Percentiles rank a stretch among this genome's conserved stretches.
phyloP scores from a whole-genome alignment of 2,329 filamentous ascomycete species.

The Trichoderma atrobrunneum region DNA sequence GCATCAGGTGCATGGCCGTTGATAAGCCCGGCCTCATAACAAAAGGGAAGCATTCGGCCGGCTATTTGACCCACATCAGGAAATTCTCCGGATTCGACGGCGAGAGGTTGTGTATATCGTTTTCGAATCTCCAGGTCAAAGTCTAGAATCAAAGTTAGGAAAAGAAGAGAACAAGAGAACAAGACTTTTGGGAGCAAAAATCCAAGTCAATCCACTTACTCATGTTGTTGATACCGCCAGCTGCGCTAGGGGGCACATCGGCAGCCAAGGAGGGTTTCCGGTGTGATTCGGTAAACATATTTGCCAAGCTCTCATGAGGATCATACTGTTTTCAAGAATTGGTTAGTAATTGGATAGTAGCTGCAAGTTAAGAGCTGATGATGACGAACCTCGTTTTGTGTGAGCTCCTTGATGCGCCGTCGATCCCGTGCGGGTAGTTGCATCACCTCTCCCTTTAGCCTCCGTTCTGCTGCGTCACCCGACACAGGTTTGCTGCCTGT shows the following conservation, averaged over 20 bases:
- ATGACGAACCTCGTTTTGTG: constrained; percentile 57
- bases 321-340: constrained; percentile 43
- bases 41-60: constrained; percentile 64
- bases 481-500: constrained; percentile 60
- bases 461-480: constrained; percentile 63
- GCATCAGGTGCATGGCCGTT: constrained; percentile 59
- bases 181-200: neutral
- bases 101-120: constrained; percentile 61
- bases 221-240: constrained; percentile 73
- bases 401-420: constrained; percentile 63
- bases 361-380: neutral
- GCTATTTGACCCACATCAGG: constrained; percentile 63
- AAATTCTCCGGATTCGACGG: constrained; percentile 67
- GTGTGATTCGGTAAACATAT: constrained; percentile 51
- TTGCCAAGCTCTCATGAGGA: constrained; percentile 52
- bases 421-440: constrained; percentile 64
- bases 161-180: neutral
- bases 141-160: constrained; percentile 42
- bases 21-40: constrained; percentile 62
- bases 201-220: constrained; percentile 53
- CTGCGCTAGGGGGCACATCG: constrained; percentile 64
- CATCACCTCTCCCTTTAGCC: constrained; percentile 68
- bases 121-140: constrained; percentile 67
- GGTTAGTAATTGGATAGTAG: constrained; percentile 22
- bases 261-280: constrained; percentile 47